These are phyloP conservation scores for Termitomyces sp. DNA, from an alignment of 768 basidiomycete genomes.

Conservation along the genomic window DNA sequence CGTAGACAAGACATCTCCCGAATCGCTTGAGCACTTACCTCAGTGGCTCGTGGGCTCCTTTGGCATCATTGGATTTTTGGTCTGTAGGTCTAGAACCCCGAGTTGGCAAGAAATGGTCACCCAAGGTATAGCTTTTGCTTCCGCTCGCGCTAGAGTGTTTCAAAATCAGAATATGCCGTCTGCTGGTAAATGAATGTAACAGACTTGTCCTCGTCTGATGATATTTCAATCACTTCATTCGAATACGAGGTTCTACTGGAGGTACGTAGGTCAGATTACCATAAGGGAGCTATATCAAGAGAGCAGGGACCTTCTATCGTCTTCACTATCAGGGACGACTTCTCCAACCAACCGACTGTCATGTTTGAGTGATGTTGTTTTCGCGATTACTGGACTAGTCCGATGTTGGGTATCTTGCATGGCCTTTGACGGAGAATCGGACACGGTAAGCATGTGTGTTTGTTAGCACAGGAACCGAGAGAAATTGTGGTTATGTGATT, in stretches of 20 bases:
- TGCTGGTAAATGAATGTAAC: constrained; percentile 18
- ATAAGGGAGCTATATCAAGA: background rate
- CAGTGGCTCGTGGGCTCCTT: background rate
- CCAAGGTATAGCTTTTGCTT: background rate
- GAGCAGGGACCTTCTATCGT: constrained; percentile 25
- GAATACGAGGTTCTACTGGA: background rate
- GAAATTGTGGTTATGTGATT: constrained; percentile 3
- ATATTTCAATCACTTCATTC: constrained; percentile 47
- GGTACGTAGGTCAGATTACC: background rate
- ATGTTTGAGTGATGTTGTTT: background rate
- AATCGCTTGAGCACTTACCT: background rate
- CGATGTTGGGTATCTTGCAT: background rate
- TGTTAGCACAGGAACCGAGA: background rate
- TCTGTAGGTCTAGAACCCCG: background rate
- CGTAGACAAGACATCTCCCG: background rate
- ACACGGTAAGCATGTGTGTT: background rate
- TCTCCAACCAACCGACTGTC: constrained; percentile 16
- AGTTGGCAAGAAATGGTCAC: background rate
- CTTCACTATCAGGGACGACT: constrained; percentile 45
- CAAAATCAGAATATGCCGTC: background rate
- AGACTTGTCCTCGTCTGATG: constrained; percentile 39
- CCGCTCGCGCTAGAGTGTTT: background rate
- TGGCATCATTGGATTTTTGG: background rate
- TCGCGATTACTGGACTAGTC: background rate
- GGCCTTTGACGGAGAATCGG: background rate